These are phyloP conservation scores for Sporothrix mexicana DNA, from an alignment of 2,329 filamentous ascomycete genomes.

Conservation along the genomic window DNA sequence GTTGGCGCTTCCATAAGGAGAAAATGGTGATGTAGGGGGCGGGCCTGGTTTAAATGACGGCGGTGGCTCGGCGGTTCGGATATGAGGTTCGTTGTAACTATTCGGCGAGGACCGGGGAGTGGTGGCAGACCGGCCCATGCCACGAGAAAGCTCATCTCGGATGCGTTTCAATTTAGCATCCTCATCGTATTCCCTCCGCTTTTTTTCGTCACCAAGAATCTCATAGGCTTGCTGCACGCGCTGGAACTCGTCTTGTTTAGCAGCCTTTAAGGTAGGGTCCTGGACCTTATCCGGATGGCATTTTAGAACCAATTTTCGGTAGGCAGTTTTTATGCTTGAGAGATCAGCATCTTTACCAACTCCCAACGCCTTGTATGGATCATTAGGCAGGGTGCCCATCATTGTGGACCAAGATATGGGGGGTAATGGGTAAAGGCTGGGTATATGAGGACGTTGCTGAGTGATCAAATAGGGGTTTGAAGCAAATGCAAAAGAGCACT, in stretches of 20 bases:
- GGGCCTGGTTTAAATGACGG: conserved; percentile 48
- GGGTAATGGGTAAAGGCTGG: background rate
- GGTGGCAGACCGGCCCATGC: conserved; percentile 52
- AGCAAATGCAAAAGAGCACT: background rate
- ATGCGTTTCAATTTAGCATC: conserved; percentile 70
- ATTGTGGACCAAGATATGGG: background rate
- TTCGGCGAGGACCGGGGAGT: conserved; percentile 49
- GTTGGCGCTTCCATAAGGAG: conserved; percentile 46
- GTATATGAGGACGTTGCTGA: background rate
- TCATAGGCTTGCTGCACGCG: conserved; percentile 93
- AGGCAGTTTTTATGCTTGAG: conserved; percentile 74
- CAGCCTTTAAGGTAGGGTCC: conserved; percentile 73
- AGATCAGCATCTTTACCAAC: conserved; percentile 73
- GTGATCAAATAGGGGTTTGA: background rate
- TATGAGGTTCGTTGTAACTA: conserved; percentile 51
- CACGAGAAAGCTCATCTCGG: conserved; percentile 57
- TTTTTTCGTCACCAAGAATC: conserved; percentile 77
- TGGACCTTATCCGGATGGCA: conserved; percentile 93
- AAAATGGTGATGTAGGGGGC: conserved; percentile 41
- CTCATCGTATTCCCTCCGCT: conserved; percentile 78
- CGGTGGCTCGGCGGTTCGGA: conserved; percentile 59
- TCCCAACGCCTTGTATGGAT: conserved; percentile 81
- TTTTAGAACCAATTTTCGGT: conserved; percentile 85
- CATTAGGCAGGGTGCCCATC: conserved; percentile 63
- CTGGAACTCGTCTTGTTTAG: conserved; percentile 88